Evolutionary conservation across 805 yeast genomes (phyloP).

Genomic region (Saccharomycopsis fermentans): DNA sequence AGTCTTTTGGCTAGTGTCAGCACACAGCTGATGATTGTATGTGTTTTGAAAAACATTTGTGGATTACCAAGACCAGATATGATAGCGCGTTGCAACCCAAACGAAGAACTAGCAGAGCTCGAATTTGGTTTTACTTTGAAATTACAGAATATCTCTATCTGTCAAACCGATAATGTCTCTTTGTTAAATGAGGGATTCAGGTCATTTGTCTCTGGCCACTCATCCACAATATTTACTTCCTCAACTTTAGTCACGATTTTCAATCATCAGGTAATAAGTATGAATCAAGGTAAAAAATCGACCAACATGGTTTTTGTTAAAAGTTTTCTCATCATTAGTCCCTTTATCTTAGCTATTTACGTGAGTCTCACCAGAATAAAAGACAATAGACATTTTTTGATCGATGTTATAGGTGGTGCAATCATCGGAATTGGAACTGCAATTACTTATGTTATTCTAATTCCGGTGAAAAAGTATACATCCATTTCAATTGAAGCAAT

Average conservation of each 20-base stretch:
- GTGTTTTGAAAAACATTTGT: slow-evolving; percentile 13
- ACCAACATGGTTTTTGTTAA: slow-evolving; percentile 2
- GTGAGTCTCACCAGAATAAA: slow-evolving; percentile 9
- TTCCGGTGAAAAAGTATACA: background rate
- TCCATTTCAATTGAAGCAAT: background rate
- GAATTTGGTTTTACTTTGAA: background rate
- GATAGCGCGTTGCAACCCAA: slow-evolving; percentile 6
- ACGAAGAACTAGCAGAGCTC: background rate
- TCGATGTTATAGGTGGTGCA: slow-evolving; percentile 9
- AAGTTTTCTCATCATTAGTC: slow-evolving; percentile 3
- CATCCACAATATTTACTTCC: slow-evolving; percentile 10
- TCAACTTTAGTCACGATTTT: slow-evolving; percentile 2
- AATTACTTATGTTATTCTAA: background rate
- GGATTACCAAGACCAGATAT: slow-evolving; percentile 13
- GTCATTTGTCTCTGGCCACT: slow-evolving; percentile 8
- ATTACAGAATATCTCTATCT: slow-evolving; percentile 1
- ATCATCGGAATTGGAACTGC: slow-evolving; percentile 4
- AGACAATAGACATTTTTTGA: slow-evolving; percentile 11
- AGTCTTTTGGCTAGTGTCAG: slow-evolving; percentile 2
- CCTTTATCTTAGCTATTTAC: slow-evolving; percentile 5
- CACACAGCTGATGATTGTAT: slow-evolving; percentile 7
- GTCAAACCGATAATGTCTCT: background rate
- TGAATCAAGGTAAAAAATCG: background rate
- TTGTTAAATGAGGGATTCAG: slow-evolving; percentile 11
- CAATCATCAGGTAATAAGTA: background rate